phyloP scores from a whole-genome alignment of 441 rosid genomes.

The Euphorbia corollata region DNA sequence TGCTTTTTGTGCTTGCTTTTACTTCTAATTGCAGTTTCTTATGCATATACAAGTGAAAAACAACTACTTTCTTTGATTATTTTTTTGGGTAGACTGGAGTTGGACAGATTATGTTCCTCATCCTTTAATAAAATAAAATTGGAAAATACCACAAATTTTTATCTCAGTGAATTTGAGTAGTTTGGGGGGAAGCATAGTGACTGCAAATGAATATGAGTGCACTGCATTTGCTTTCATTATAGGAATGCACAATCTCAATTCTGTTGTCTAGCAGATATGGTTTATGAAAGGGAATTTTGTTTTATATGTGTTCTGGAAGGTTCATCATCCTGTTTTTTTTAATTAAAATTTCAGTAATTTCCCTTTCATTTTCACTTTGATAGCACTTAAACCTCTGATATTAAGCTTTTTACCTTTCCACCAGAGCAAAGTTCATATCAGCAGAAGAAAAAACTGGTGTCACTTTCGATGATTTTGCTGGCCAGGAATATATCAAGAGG shows the following conservation, averaged over 20 bases:
- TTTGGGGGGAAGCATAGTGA: slow-evolving; percentile 2
- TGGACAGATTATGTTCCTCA: not conserved
- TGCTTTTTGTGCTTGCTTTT: too few species aligned
- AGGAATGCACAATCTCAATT: not conserved
- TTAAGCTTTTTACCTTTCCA: slow-evolving; percentile 7
- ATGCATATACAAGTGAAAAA: not conserved
- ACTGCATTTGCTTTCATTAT: not conserved
- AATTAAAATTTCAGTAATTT: not conserved
- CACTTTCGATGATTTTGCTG: slow-evolving; percentile 96
- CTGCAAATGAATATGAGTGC: not conserved
- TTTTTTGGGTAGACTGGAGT: too few species aligned
- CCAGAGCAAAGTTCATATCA: slow-evolving; percentile 88
- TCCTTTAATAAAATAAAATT: not conserved
- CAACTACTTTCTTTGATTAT: slow-evolving; percentile 3
- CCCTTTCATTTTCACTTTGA: not conserved
- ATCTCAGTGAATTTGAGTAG: not conserved
- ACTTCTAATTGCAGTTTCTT: not conserved
- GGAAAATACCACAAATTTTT: not conserved
- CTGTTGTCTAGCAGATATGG: not conserved
- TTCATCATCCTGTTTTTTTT: not conserved
- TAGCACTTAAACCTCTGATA: not conserved
- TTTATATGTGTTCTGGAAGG: too few species aligned
- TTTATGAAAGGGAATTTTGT: not conserved
- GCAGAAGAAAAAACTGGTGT: slow-evolving; percentile 94
- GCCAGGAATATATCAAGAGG: slow-evolving; percentile 90